These are phyloP conservation scores for Hydnomerulius pinastri DNA, from an alignment of 768 basidiomycete genomes.

Conservation along the genomic window DNA sequence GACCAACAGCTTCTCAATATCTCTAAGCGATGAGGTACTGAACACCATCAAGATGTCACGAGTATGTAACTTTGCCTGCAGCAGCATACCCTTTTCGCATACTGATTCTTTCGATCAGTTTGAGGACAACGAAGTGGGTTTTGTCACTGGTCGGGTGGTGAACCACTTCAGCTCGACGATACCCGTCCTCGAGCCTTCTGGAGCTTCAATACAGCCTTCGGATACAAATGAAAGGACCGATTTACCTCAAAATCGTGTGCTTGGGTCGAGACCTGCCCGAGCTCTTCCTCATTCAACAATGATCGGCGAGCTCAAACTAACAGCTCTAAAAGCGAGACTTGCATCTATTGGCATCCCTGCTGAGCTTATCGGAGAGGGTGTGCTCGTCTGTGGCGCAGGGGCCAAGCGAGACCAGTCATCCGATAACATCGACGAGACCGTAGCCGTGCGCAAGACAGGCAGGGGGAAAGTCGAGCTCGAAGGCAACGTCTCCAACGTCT, in stretches of 20 bases:
- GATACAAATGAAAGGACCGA: slow-evolving; percentile 25
- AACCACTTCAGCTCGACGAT: slow-evolving; percentile 86
- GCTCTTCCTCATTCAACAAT: slow-evolving; percentile 87
- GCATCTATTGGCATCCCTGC: slow-evolving; percentile 77
- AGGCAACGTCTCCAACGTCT: slow-evolving; percentile 85
- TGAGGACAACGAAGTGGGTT: slow-evolving; percentile 97
- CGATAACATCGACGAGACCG: slow-evolving; percentile 61
- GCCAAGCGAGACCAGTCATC: slow-evolving; percentile 45
- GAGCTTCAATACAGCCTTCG: slow-evolving; percentile 29
- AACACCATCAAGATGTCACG: slow-evolving; percentile 81
- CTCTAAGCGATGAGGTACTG: slow-evolving; percentile 87
- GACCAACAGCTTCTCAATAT: slow-evolving; percentile 91
- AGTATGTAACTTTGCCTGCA: slow-evolving; percentile 47
- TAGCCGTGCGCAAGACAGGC: slow-evolving; percentile 86
- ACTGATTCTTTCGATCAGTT: slow-evolving; percentile 54
- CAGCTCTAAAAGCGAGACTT: slow-evolving; percentile 81
- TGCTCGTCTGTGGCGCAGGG: slow-evolving; percentile 80
- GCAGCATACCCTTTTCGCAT: neutral
- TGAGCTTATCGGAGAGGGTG: slow-evolving; percentile 96
- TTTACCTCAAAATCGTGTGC: slow-evolving; percentile 39
- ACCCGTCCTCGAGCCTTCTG: slow-evolving; percentile 79
- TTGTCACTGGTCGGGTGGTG: slow-evolving; percentile 85
- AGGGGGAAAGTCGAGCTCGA: slow-evolving; percentile 88
- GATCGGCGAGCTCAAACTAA: slow-evolving; percentile 96
- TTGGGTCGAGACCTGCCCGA: slow-evolving; percentile 67